Conservation (phyloP, 2,329 filamentous ascomycete genomes). For the Cladophialophora chaetospira region DNA sequence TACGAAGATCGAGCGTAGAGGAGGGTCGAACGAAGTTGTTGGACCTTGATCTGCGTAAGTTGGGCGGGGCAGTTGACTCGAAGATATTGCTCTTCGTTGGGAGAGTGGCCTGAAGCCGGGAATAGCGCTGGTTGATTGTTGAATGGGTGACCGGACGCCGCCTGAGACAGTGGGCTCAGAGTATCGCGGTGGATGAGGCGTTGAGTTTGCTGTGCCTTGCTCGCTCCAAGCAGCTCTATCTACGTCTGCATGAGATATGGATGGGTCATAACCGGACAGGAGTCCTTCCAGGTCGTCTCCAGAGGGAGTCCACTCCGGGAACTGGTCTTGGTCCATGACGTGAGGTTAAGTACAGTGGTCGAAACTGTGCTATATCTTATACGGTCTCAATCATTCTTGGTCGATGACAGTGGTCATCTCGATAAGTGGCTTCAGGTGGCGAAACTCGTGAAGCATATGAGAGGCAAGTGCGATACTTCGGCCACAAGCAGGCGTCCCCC, state of each 20-base stretch:
- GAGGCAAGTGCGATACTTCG: not conserved
- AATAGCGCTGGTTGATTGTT: conserved; percentile 13
- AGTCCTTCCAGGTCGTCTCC: conserved; percentile 23
- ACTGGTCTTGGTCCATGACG: conserved; percentile 23
- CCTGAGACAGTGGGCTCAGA: conserved; percentile 17
- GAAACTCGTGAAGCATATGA: not conserved
- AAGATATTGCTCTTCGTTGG: conserved; percentile 27
- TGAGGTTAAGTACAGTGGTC: not conserved
- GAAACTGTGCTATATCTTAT: not conserved
- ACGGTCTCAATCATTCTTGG: not conserved
- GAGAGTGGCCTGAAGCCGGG: conserved; percentile 21
- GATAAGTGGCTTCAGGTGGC: not conserved
- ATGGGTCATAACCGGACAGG: conserved; percentile 10
- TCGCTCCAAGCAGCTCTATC: conserved; percentile 17
- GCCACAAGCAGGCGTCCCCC: not conserved
- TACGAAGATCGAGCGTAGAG: conserved; percentile 40
- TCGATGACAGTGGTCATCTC: not conserved
- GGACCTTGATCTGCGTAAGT: conserved; percentile 25
- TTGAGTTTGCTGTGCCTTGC: conserved; percentile 4
- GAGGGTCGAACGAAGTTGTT: conserved; percentile 36
- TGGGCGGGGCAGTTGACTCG: conserved; percentile 20
- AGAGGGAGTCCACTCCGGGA: conserved; percentile 21
- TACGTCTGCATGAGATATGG: conserved; percentile 4
- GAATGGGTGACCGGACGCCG: conserved; percentile 22
- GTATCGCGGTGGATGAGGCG: conserved; percentile 16